These are phyloP conservation scores for Boletus pseudo-olivaceus DNA, from an alignment of 768 basidiomycete species.

Conservation along the genomic window DNA sequence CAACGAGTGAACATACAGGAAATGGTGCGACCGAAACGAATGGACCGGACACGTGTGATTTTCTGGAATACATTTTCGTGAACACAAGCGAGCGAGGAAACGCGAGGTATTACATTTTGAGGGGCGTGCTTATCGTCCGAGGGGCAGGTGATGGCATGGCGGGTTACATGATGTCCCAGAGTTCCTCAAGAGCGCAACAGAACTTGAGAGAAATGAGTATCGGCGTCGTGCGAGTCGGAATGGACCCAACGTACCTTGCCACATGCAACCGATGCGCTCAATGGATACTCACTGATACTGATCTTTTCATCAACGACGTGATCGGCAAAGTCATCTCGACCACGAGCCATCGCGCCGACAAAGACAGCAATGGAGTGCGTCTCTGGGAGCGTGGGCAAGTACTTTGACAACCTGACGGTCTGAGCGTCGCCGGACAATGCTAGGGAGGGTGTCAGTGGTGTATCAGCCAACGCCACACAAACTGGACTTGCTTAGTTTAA, in stretches of 20 bases:
- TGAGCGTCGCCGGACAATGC: conserved; percentile 91
- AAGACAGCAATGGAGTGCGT: conserved; percentile 92
- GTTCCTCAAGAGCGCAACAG: conserved; percentile 88
- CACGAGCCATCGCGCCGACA: conserved; percentile 97
- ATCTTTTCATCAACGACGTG: conserved; percentile 94
- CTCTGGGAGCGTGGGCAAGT: conserved; percentile 79
- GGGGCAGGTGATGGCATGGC: neutral
- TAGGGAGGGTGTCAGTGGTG: conserved; percentile 29
- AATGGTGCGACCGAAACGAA: conserved; percentile 1
- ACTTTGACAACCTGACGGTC: conserved; percentile 74
- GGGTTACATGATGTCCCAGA: conserved; percentile 84
- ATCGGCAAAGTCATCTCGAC: conserved; percentile 96
- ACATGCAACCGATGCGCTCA: conserved; percentile 93
- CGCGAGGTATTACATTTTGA: conserved; percentile 15
- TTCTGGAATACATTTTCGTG: conserved; percentile 12
- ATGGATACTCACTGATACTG: conserved; percentile 88
- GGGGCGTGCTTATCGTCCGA: neutral
- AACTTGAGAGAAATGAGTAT: conserved; percentile 48
- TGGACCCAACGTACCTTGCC: conserved; percentile 70
- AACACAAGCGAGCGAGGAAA: neutral
- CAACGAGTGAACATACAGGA: conserved; percentile 9
- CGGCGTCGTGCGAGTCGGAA: neutral
- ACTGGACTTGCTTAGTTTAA: conserved; percentile 80
- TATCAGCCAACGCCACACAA: neutral
- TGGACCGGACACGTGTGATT: conserved; percentile 1